Conservation (phyloP, 164 flowering plant species). For the Protea cynaroides region DNA sequence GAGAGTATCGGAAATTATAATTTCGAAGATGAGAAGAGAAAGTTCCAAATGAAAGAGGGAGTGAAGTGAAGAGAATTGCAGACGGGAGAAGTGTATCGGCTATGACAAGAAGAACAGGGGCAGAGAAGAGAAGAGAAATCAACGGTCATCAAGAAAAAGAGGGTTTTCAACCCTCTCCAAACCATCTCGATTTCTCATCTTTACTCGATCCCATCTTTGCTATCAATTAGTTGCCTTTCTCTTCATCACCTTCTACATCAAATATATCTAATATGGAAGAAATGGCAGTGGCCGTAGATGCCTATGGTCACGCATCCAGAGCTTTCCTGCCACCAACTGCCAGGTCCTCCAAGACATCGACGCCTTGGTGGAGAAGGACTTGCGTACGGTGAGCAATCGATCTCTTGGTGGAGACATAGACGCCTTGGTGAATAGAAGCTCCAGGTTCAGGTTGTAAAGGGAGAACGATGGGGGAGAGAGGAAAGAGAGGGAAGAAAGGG, state of each 20-base stretch:
- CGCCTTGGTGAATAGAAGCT: too few species aligned
- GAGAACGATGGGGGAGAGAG: too few species aligned
- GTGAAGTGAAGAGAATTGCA: constrained; percentile 60
- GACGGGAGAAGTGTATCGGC: constrained; percentile 71
- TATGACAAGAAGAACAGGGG: constrained; percentile 60
- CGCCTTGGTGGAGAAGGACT: constrained; percentile 46
- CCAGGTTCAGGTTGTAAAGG: too few species aligned
- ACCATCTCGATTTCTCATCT: constrained; percentile 41
- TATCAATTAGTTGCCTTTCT: too few species aligned
- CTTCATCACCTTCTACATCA: too few species aligned
- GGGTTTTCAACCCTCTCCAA: constrained; percentile 57
- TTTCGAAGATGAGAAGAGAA: constrained; percentile 40
- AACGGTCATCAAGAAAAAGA: constrained; percentile 64
- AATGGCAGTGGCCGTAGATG: too few species aligned
- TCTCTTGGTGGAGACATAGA: too few species aligned
- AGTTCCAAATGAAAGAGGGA: constrained; percentile 27
- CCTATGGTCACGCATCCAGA: constrained; percentile 29
- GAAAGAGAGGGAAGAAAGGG: too few species aligned
- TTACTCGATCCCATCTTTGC: too few species aligned
- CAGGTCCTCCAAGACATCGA: constrained; percentile 66
- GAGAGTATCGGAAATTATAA: constrained; percentile 71
- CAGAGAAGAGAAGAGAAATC: constrained; percentile 70
- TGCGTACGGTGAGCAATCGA: too few species aligned
- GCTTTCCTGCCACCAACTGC: constrained; percentile 48
- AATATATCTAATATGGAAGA: too few species aligned